Percentiles rank a stretch among this genome's conserved stretches.
These are phyloP conservation scores for Ampelomyces quisqualis DNA, from an alignment of 2,329 filamentous ascomycete species.

Conservation along the genomic window DNA sequence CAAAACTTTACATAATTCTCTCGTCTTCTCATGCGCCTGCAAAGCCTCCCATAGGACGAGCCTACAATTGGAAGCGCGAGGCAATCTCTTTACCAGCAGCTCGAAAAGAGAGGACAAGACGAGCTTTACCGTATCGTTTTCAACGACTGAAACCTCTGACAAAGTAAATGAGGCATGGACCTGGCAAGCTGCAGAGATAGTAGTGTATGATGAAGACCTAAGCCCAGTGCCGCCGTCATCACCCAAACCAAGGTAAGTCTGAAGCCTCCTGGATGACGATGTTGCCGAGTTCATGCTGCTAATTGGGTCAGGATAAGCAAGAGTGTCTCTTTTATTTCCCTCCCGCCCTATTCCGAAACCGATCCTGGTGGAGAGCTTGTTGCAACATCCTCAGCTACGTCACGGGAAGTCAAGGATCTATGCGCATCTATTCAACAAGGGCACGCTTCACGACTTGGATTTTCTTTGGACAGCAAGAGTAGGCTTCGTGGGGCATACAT, in stretches of 20 bases:
- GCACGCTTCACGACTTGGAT: conserved; percentile 33
- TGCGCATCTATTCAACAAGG: conserved; percentile 38
- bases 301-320: conserved; percentile 27
- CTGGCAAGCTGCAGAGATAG: conserved; percentile 39
- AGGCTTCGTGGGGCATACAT: conserved; percentile 35
- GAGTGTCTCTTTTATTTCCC: conserved; percentile 38
- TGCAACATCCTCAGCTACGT: neutral
- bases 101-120: conserved; percentile 25
- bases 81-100: conserved; percentile 23
- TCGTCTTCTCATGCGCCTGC: conserved; percentile 42
- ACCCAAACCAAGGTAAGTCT: conserved; percentile 24
- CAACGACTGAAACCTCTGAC: conserved; percentile 15
- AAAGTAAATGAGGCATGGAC: conserved; percentile 17
- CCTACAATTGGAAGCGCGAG: conserved; percentile 37
- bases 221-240: conserved; percentile 11
- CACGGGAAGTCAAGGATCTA: conserved; percentile 38
- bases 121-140: conserved; percentile 40
- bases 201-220: conserved; percentile 30
- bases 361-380: conserved; percentile 16
- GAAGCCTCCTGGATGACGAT: neutral
- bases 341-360: conserved; percentile 34
- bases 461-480: conserved; percentile 36
- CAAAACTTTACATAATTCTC: conserved; percentile 32
- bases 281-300: conserved; percentile 5
- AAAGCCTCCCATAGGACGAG: conserved; percentile 36